A percentile compares a stretch with the other conserved stretches of the same genome.
Conservation (phyloP, 495 filamentous ascomycete genomes). For the Neurospora sp. region DNA sequence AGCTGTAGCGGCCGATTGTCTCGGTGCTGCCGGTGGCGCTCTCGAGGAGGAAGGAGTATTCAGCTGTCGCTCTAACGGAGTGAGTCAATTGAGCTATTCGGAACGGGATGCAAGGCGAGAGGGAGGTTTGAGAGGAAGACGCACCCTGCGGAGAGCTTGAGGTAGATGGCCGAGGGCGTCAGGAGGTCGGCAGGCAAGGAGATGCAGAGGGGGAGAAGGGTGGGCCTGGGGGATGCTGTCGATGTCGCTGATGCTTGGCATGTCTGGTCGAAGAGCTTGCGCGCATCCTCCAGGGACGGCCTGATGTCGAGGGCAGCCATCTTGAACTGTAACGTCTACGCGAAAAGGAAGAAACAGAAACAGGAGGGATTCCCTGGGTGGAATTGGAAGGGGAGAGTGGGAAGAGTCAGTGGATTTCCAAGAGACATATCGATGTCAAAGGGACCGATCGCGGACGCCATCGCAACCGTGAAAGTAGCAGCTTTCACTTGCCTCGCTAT, state of each 20-base stretch:
- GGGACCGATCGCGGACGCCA: neutral
- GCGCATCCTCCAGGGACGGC: slow-evolving; percentile 17
- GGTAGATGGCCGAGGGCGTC: slow-evolving; percentile 82
- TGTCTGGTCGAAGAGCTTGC: slow-evolving; percentile 17
- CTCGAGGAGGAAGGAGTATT: slow-evolving; percentile 82
- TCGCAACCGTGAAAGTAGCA: neutral
- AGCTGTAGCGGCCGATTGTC: slow-evolving; percentile 86
- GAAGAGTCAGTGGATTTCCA: neutral
- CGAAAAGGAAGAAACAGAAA: neutral
- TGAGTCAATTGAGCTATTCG: slow-evolving; percentile 4
- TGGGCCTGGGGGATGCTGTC: slow-evolving; percentile 33
- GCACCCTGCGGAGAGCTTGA: slow-evolving; percentile 54
- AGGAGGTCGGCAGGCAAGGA: slow-evolving; percentile 84
- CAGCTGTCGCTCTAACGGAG: slow-evolving; percentile 50
- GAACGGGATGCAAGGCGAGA: neutral
- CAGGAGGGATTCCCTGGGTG: neutral
- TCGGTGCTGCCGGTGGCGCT: slow-evolving; percentile 89
- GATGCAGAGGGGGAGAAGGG: slow-evolving; percentile 75
- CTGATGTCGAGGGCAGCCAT: slow-evolving; percentile 17
- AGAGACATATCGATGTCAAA: neutral
- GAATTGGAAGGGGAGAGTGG: neutral
- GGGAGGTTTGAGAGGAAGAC: neutral
- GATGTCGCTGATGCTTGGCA: slow-evolving; percentile 2
- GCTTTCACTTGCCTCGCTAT: neutral
- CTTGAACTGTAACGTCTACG: neutral